These are phyloP conservation scores for Cystobasidium pallidum DNA, from an alignment of 1,284 basidiomycete genomes.

Conservation along the genomic window DNA sequence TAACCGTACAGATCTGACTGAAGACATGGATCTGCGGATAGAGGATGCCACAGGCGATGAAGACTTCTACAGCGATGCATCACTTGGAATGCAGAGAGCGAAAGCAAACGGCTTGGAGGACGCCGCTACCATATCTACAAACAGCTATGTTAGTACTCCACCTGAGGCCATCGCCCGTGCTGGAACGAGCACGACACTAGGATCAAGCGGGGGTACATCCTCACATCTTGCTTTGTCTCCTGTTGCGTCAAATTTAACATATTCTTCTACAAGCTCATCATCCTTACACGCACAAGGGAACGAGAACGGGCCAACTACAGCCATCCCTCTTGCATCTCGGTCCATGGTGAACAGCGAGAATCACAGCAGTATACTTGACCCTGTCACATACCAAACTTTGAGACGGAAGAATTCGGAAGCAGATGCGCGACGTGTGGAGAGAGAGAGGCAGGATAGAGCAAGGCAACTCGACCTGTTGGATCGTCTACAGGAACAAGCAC, in stretches of 20 bases:
- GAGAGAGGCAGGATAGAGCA: conserved; percentile 44
- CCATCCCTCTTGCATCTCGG: not conserved
- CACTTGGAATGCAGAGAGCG: not conserved
- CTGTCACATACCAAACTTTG: conserved; percentile 48
- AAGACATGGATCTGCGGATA: conserved; percentile 23
- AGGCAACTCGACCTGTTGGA: conserved; percentile 32
- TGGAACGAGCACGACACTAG: conserved; percentile 19
- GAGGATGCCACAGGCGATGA: conserved; percentile 22
- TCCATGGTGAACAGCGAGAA: not conserved
- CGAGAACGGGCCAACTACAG: not conserved
- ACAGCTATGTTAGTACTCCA: conserved; percentile 4
- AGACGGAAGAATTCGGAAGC: conserved; percentile 46
- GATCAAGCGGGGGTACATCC: conserved; percentile 6
- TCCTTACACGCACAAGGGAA: conserved; percentile 16
- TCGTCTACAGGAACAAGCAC: conserved; percentile 23
- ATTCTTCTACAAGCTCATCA: conserved; percentile 4
- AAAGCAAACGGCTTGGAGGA: conserved; percentile 2
- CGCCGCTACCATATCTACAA: not conserved
- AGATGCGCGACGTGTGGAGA: conserved; percentile 46
- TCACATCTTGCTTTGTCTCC: conserved; percentile 4
- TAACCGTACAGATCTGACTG: not conserved
- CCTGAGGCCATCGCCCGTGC: conserved; percentile 1
- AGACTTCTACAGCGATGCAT: conserved; percentile 8
- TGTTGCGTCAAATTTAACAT: conserved; percentile 1
- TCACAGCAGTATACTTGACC: conserved; percentile 44